These are phyloP conservation scores for Tetrapisispora pingtungensis DNA, from an alignment of 805 yeast genomes.

Conservation along the genomic window DNA sequence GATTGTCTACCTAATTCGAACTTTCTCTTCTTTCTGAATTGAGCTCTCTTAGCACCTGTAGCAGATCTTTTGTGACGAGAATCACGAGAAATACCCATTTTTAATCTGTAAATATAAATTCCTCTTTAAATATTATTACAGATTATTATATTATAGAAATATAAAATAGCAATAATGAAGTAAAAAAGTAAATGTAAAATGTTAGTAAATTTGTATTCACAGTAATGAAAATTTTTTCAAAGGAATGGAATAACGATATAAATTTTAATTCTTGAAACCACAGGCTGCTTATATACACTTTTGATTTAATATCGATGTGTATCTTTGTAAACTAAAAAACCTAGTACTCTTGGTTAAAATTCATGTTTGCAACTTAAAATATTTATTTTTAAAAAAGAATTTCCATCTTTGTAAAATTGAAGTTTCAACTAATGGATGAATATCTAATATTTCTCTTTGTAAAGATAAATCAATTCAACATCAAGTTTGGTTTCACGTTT, in stretches of 20 bases:
- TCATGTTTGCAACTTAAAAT: no score
- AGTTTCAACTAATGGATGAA: background rate
- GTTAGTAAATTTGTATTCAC: constrained; percentile 1
- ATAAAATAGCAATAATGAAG: background rate
- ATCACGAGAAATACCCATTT: constrained; percentile 99
- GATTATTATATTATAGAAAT: background rate
- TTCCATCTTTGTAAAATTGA: no score
- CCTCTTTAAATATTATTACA: background rate
- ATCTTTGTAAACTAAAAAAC: no score
- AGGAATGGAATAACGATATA: background rate
- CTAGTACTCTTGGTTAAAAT: no score
- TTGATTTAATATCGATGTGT: no score
- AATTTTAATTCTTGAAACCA: background rate
- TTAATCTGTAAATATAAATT: constrained; percentile 23
- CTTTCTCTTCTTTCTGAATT: constrained; percentile 99
- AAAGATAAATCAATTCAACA: no score
- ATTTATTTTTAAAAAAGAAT: no score
- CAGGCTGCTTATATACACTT: background rate
- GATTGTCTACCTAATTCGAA: constrained; percentile 99
- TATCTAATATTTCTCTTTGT: no score
- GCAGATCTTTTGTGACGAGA: constrained; percentile 99
- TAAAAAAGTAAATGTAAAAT: background rate
- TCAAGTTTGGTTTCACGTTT: background rate
- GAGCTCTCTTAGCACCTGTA: constrained; percentile 99
- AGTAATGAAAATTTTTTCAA: background rate